Evolutionary conservation across 2,329 filamentous ascomycete species (phyloP), one percentile per base, ranked within the genome.

Genomic region (Xylariaceae sp.): DNA sequence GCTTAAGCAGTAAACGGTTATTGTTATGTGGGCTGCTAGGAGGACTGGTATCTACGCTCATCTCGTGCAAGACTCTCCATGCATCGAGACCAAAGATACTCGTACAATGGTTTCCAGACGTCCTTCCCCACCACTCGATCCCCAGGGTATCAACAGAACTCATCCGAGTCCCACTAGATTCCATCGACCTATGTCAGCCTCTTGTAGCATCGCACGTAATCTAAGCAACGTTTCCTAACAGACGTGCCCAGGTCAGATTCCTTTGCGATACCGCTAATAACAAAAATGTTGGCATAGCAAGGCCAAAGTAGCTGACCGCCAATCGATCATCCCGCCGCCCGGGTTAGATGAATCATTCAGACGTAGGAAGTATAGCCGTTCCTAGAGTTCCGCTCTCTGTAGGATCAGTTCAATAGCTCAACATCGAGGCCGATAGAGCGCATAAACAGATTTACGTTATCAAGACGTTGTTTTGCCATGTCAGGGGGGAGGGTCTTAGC

Each of bases 371-470:
- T 19, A 9, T n/a, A 43, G 18, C 8, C 37, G 10, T 45, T 43
- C 40, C 51, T 49, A n/a, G 5, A 43, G 13, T 34, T 26, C 30
- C 8, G 13, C 12, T 34, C 22, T 34, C 42, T 15, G 19, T 26
- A 16, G 16, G 42, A 41, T 49, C 46, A 60, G 29, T 74, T 70
- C 57, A 84, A 71, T 48, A 86, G 73, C 64, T 96, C 94, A 47
- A 99, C 94, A 75, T 99, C 94, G 68, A 99, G 80, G n/a, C 94
- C 94, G 72, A 99, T 96, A 52, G 92, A 94, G 67, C 91, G 87
- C 92, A 99, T 96, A 72, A 99, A 99, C 52, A 99, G 76, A 70
- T 99, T 99, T 62, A 99, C 94, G 67, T 96, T 96, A 54, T 87
- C 86, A 54, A 96, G 77, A 55, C 92, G 86, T 68, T 89, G 85